phyloP scores from a whole-genome alignment of 371 early-diverging fungal genomes.

The Chytridium lagenaria region DNA sequence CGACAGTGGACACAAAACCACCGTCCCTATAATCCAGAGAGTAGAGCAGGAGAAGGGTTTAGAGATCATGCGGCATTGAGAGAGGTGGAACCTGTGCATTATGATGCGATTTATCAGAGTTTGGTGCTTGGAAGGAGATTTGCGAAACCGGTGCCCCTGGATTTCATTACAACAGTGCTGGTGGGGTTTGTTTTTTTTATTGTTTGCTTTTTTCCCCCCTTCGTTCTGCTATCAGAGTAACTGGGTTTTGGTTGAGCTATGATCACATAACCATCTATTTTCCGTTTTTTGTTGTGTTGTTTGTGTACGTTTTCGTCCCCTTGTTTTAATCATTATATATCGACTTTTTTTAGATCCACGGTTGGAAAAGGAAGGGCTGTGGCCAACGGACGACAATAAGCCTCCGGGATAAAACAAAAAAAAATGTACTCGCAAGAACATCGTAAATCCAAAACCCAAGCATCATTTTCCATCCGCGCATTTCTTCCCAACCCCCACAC shows the following conservation, averaged over 20 bases:
- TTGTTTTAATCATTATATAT: background rate
- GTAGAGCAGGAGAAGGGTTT: conserved; percentile 24
- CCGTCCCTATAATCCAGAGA: conserved; percentile 39
- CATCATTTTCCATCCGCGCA: background rate
- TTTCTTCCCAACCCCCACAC: too few species aligned
- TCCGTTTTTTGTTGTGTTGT: background rate
- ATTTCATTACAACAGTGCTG: conserved; percentile 50
- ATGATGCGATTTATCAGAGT: conserved; percentile 45
- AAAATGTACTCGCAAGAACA: background rate
- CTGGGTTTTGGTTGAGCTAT: background rate
- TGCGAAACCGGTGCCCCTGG: conserved; percentile 48
- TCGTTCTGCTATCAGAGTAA: background rate
- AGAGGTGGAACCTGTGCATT: conserved; percentile 48
- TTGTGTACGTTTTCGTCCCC: background rate
- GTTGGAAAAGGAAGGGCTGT: conserved; percentile 57
- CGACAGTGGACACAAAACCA: conserved; percentile 40
- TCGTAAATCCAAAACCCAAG: background rate
- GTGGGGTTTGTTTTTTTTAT: conserved; percentile 22
- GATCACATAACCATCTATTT: background rate
- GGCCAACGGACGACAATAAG: conserved; percentile 18
- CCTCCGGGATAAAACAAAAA: background rate
- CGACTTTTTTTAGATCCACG: conserved; percentile 39
- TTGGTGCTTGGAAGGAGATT: conserved; percentile 50
- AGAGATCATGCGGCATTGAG: conserved; percentile 35
- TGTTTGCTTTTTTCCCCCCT: background rate